These are phyloP conservation scores for Filobasidium floriforme DNA, from an alignment of 768 basidiomycete genomes.

Conservation along the genomic window DNA sequence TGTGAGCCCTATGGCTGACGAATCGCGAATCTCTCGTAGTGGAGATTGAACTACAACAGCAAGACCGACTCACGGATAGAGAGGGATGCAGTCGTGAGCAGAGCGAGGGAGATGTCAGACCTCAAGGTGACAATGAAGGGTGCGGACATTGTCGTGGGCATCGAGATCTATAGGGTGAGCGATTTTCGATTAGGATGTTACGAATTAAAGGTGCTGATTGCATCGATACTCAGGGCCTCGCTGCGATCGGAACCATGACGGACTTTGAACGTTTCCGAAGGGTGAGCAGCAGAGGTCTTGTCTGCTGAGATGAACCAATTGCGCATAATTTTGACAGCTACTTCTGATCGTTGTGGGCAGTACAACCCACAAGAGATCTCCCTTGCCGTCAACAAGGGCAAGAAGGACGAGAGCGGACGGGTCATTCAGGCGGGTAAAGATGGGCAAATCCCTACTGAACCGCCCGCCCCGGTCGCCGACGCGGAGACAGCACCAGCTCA, in stretches of 20 bases:
- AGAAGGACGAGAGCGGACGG: neutral
- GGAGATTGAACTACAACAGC: neutral
- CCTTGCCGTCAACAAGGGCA: neutral
- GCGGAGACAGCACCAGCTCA: neutral
- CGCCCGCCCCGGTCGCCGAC: neutral
- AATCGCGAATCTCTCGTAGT: neutral
- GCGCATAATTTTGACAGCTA: neutral
- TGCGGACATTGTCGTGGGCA: neutral
- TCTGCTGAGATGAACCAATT: too few species aligned
- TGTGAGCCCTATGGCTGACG: neutral
- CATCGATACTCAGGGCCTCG: neutral
- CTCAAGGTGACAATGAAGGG: neutral
- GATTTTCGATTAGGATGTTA: neutral
- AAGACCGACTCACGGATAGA: neutral
- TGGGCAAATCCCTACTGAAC: neutral
- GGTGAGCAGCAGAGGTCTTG: neutral
- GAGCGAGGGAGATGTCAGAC: neutral
- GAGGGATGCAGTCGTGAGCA: neutral
- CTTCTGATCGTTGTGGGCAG: neutral
- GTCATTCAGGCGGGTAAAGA: neutral
- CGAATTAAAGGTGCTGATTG: neutral
- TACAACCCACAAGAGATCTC: conserved; percentile 7
- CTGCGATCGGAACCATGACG: neutral
- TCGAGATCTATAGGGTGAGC: conserved; percentile 2
- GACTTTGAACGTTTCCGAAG: neutral